Conservation (phyloP, 2,329 filamentous ascomycete species). For the Penicillium hesseltinei region DNA sequence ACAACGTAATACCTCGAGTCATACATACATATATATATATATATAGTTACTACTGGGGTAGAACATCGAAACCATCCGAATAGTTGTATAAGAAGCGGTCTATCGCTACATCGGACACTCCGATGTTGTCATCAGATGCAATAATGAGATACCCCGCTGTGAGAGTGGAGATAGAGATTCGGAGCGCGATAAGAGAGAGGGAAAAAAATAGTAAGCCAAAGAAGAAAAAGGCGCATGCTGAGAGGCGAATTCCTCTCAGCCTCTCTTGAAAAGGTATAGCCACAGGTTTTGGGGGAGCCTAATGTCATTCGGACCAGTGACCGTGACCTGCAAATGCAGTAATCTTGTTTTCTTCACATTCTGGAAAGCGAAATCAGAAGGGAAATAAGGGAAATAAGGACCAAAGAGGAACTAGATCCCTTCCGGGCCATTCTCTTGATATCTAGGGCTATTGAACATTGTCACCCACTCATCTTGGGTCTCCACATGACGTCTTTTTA, state of each 20-base stretch:
- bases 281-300: not conserved
- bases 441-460: not conserved
- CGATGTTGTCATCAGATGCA: conserved; percentile 5
- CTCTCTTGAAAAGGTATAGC: not conserved
- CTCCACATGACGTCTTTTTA: conserved; percentile 1
- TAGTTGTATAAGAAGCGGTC: not conserved
- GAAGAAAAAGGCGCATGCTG: not conserved
- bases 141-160: conserved; percentile 1
- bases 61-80: conserved; percentile 1
- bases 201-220: not conserved
- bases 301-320: not conserved
- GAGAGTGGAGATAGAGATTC: not conserved
- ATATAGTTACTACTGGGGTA: not conserved
- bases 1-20: not conserved
- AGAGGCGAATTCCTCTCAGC: not conserved
- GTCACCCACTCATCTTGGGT: not conserved
- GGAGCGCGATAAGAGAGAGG: conserved; percentile 1
- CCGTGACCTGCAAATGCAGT: not conserved
- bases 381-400: not conserved
- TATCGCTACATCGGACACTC: not conserved
- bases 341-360: not conserved
- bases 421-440: not conserved
- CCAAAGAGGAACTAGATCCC: not conserved
- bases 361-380: not conserved
- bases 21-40: not conserved